Conservation (phyloP, 257 asterid genomes). For the Sherardia arvensis region DNA sequence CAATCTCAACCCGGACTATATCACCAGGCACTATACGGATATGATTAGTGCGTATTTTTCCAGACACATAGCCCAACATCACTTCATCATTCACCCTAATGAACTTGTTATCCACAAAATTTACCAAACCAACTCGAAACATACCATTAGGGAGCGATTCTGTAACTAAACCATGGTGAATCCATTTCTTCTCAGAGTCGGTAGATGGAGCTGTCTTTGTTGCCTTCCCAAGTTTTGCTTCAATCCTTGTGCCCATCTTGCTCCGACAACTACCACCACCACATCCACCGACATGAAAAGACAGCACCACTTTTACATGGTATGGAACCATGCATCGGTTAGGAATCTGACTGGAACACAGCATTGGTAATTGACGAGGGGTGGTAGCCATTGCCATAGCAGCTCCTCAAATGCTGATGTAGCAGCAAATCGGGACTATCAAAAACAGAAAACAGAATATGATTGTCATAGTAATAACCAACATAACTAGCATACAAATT, state of each 20-base stretch:
- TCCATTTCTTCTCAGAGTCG: slow-evolving; percentile 4
- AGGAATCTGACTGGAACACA: background rate
- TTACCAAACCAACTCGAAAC: slow-evolving; percentile 6
- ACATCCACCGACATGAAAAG: background rate
- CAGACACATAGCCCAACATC: slow-evolving; percentile 6
- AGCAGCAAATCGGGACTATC: background rate
- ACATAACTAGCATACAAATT: too few species aligned
- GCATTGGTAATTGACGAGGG: background rate
- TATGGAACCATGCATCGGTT: background rate
- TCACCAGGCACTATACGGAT: slow-evolving; percentile 3
- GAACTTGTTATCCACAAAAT: slow-evolving; percentile 1
- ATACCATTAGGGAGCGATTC: slow-evolving; percentile 11
- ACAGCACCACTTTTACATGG: background rate
- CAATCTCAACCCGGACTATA: slow-evolving; percentile 1
- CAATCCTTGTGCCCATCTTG: background rate
- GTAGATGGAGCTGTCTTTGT: background rate
- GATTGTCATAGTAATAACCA: too few species aligned
- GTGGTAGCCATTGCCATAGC: slow-evolving; percentile 2
- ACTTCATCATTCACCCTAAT: background rate
- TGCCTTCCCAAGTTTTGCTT: slow-evolving; percentile 3
- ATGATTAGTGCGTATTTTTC: slow-evolving; percentile 4
- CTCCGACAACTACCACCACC: background rate
- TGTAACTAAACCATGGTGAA: background rate
- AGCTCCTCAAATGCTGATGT: background rate
- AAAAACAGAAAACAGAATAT: background rate